Percentiles rank a stretch among this genome's conserved stretches.
Conservation (phyloP, 805 yeast genomes). For the Wickerhamiella bombiphila region DNA sequence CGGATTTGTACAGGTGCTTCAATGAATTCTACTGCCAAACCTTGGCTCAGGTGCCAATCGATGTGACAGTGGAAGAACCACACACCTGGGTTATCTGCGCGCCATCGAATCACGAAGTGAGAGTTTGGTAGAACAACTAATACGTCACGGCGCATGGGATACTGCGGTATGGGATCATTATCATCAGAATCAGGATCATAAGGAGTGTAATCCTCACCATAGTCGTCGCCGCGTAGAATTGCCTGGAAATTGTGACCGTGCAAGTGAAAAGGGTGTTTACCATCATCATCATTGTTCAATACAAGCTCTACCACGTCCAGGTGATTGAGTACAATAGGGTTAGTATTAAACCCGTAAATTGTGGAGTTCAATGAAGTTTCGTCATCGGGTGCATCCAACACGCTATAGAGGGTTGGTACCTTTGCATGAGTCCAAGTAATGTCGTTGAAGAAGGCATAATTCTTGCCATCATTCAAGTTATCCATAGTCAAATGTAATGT, state of each 20-base stretch:
- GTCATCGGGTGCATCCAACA: conserved; percentile 42
- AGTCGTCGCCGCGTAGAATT: conserved; percentile 44
- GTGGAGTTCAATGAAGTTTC: conserved; percentile 34
- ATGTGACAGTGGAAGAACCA: conserved; percentile 99
- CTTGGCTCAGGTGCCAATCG: conserved; percentile 97
- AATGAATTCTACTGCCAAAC: conserved; percentile 63
- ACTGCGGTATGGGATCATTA: conserved; percentile 43
- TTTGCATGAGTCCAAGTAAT: conserved; percentile 63
- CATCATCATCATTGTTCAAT: conserved; percentile 75
- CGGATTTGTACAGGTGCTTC: conserved; percentile 67
- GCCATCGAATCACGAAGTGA: conserved; percentile 71
- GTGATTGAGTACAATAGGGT: conserved; percentile 54
- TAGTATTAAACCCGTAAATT: conserved; percentile 75
- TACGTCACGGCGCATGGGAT: conserved; percentile 77
- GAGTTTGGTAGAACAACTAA: conserved; percentile 71
- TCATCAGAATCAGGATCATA: conserved; percentile 39
- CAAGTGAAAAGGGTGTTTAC: conserved; percentile 93
- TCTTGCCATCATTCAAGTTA: conserved; percentile 71
- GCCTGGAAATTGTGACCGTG: conserved; percentile 91
- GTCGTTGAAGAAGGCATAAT: conserved; percentile 94
- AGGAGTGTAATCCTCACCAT: conserved; percentile 39
- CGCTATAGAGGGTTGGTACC: conserved; percentile 76
- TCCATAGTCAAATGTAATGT: conserved; percentile 70
- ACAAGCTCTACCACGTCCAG: conserved; percentile 64
- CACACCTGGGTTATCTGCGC: conserved; percentile 92